Conservation (phyloP, 768 basidiomycete genomes). For the Tulasnella sp. region DNA sequence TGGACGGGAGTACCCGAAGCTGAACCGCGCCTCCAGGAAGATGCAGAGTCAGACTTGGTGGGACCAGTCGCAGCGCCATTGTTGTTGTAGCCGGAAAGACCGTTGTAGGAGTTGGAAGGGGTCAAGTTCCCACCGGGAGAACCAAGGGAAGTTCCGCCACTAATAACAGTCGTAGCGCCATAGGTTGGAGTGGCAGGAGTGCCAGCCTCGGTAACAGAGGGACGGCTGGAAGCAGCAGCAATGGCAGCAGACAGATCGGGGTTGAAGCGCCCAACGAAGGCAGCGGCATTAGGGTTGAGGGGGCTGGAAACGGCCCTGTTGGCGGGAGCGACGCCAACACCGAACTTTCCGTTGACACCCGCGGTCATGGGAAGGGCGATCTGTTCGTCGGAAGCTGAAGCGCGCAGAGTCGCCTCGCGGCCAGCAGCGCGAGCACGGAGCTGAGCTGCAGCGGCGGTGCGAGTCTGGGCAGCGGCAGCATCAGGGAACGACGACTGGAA, state of each 20-base stretch:
- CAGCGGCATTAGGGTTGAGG: conserved; percentile 42
- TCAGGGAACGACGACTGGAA: conserved; percentile 56
- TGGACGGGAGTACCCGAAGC: conserved; percentile 59
- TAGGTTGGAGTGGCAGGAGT: conserved; percentile 51
- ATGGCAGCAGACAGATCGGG: conserved; percentile 38
- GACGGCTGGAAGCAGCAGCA: conserved; percentile 34
- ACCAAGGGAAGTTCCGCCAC: conserved; percentile 68
- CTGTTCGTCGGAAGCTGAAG: conserved; percentile 41
- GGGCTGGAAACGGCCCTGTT: conserved; percentile 31
- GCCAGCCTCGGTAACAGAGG: conserved; percentile 28
- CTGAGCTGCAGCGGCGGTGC: conserved; percentile 37
- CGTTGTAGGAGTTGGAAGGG: conserved; percentile 23
- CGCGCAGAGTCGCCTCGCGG: conserved; percentile 63
- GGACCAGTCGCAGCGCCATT: conserved; percentile 38
- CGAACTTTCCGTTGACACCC: conserved; percentile 69
- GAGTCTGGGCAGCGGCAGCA: conserved; percentile 14
- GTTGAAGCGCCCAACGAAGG: conserved; percentile 37
- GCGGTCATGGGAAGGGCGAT: conserved; percentile 76
- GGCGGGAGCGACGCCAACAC: conserved; percentile 32
- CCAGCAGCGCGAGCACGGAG: conserved; percentile 58
- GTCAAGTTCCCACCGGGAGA: conserved; percentile 36
- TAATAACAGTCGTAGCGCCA: conserved; percentile 60
- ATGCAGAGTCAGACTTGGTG: conserved; percentile 77
- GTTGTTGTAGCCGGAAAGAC: conserved; percentile 23
- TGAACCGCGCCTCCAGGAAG: conserved; percentile 71